Base-by-base conservation (phyloP, 306 rosid genomes). In the Gleditsia sinensis region DNA sequence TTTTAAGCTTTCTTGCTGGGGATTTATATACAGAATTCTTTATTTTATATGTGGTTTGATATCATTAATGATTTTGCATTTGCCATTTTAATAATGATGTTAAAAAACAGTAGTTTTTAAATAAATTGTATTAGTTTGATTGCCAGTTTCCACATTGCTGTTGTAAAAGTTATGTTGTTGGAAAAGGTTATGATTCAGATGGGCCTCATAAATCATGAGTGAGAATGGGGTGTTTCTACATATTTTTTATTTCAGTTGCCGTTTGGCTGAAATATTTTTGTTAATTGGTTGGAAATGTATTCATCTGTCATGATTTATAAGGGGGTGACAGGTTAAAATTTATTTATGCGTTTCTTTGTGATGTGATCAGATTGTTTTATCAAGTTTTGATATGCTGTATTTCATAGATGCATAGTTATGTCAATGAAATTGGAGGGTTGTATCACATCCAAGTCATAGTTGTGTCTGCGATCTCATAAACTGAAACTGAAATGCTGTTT, bases 401-500 rank as follows among this genome's bases (percentile, higher is more conserved):
- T 45, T 25, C 25, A 37, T 36, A 40, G 45, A 24, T 57, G 17
- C 54, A 0, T 27, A 43, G n/a, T 45, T 32, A 43, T 58, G 37
- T 20, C 32, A 39, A 5, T 48, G 28, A 70, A 77, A 61, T 49
- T 79, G 46, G 72, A 42, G 19, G 19, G 20, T 3, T 45, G 51
- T 11, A 13, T 45, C 51, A 45, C 19, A 45, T 16, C 45, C 12
- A 17, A 58, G 48, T 56, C 64, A 33, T 76, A 24, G 53, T 36
- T 55, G 50, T 39, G 1, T 69, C 61, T 24, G 30, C 28, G 30
- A 57, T 42, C 62, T 65, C 17, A 16, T 40, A 6, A 57, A 69
- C 62, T 50, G 27, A 32, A 39, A 69, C 60, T 78, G 46, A 80
- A 48, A 77, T 73, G 19, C 53, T 64, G 56, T 39, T n/a, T n/a